These are phyloP conservation scores for Eimeria necatrix DNA, from an alignment of 169 alveolate genomes.

Conservation along the genomic window DNA sequence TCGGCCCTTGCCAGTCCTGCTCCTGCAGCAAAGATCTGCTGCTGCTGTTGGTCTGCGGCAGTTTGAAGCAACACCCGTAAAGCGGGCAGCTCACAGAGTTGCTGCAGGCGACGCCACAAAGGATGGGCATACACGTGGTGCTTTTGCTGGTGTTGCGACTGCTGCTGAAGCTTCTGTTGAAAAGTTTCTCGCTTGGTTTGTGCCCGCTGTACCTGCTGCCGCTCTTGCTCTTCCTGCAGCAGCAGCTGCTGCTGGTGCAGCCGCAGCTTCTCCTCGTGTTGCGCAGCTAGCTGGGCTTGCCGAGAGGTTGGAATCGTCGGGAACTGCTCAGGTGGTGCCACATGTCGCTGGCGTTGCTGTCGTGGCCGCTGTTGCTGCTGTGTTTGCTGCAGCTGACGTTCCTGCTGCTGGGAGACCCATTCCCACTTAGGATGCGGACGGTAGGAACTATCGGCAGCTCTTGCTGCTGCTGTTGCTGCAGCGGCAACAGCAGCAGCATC, in stretches of 20 bases:
- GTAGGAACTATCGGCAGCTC: conserved; percentile 31
- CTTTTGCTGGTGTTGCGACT: conserved; percentile 24
- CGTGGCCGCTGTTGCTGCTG: conserved; percentile 33
- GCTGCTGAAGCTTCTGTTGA: conserved; percentile 33
- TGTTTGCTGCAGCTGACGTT: neutral
- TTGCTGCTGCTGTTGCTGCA: conserved; percentile 59
- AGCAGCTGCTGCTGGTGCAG: conserved; percentile 40
- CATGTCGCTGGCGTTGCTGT: conserved; percentile 28
- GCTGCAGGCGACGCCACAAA: conserved; percentile 65
- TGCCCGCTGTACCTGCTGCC: neutral
- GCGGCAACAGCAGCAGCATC: conserved; percentile 72
- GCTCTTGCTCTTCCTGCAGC: conserved; percentile 18
- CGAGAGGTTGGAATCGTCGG: neutral
- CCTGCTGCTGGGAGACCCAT: conserved; percentile 10
- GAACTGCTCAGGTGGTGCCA: neutral
- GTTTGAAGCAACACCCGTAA: conserved; percentile 47
- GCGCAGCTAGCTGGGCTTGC: conserved; percentile 59
- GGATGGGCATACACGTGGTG: conserved; percentile 38
- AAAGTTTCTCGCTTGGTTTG: neutral
- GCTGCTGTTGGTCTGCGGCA: conserved; percentile 24
- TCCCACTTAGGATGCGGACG: conserved; percentile 30
- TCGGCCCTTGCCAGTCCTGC: conserved; percentile 37
- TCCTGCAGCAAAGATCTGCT: conserved; percentile 10
- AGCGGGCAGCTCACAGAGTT: conserved; percentile 28
- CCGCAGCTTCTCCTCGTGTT: conserved; percentile 46